Percentiles rank a stretch among this genome's conserved stretches.
phyloP scores from a whole-genome alignment of 345 rosid genomes.

The Litchi chinensis region DNA sequence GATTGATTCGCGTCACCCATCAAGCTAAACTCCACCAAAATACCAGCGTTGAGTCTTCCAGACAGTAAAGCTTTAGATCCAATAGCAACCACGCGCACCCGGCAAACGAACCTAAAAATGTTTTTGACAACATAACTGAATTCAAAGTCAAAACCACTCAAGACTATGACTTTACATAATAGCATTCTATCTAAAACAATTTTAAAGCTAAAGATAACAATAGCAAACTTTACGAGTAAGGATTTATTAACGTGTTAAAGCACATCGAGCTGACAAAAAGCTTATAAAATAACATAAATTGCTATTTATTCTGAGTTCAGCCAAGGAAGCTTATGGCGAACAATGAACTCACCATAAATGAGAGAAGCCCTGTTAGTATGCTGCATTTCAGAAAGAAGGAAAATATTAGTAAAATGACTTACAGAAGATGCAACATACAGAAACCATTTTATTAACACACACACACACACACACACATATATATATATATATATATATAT shows the following conservation, averaged over 20 bases:
- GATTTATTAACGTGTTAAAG: no score
- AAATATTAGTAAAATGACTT: slow-evolving; percentile 16
- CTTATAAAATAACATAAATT: no score
- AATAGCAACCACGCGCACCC: slow-evolving; percentile 48
- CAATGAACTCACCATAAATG: slow-evolving; percentile 81
- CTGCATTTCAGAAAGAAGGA: slow-evolving; percentile 52
- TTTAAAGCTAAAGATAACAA: neutral
- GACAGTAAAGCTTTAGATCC: slow-evolving; percentile 55
- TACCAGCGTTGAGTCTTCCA: slow-evolving; percentile 28
- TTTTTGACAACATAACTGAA: no score
- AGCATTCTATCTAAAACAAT: no score
- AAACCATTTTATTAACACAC: no score
- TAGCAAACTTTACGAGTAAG: neutral
- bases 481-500: no score
- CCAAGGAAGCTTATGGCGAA: neutral
- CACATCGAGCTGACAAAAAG: no score
- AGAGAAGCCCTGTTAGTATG: slow-evolving; percentile 97
- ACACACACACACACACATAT: no score
- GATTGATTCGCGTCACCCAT: slow-evolving; percentile 59
- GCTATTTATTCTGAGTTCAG: no score
- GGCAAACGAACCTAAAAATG: neutral
- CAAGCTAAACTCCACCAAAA: slow-evolving; percentile 32
- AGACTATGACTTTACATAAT: no score
- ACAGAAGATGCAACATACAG: neutral
- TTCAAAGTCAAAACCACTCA: no score